Base-by-base conservation (phyloP, 176 grass and related monocot genomes). In the Bonia amplexicaulis region DNA sequence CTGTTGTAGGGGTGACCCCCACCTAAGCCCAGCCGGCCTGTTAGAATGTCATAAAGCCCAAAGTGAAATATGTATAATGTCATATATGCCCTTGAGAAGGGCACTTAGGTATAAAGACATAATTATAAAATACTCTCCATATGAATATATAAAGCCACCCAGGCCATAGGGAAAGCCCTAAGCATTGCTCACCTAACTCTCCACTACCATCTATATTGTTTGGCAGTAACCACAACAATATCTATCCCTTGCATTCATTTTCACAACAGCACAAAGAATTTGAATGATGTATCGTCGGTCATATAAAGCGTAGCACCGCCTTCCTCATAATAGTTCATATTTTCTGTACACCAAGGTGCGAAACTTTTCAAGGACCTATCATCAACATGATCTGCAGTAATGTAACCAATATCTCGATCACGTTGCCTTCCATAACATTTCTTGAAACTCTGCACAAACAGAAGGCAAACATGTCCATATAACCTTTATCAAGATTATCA, bases 381-480 rank as follows among this genome's bases (percentile, higher is more conserved):
- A 41, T 84, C 67, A 25, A 84, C 27, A 33, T 33, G 48, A 53
- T 91, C 80, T 45, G 82, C 80, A 82, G 83, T 40, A n/a, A 86
- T 19, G 3, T 79, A 84, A 23, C 83, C 90, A 58, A 89, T 33
- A 47, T 85, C 84, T 85, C 46, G 12, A 48, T 0, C 31, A 78
- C 41, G 69, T 78, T 90, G 31, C 87, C 87, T 76, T 87, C 63
- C 42, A 63, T 82, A 29, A 53, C 75, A 80, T 64, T 87, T 93
- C 81, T 65, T 81, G 69, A 87, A 89, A 77, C 85, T 85, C 91
- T 93, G 66, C 29, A 48, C 46, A 48, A 48, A 66, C 35, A 69
- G 7, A 35, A 80, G 5, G 44, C 6, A 41, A 39, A 13, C 42
- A 35, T 39, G 47, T 22, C 10, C 13, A 82, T 12, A 58, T 72